Base-by-base conservation (phyloP, 2,329 filamentous ascomycete genomes). In the Raffaelea albimanens region DNA sequence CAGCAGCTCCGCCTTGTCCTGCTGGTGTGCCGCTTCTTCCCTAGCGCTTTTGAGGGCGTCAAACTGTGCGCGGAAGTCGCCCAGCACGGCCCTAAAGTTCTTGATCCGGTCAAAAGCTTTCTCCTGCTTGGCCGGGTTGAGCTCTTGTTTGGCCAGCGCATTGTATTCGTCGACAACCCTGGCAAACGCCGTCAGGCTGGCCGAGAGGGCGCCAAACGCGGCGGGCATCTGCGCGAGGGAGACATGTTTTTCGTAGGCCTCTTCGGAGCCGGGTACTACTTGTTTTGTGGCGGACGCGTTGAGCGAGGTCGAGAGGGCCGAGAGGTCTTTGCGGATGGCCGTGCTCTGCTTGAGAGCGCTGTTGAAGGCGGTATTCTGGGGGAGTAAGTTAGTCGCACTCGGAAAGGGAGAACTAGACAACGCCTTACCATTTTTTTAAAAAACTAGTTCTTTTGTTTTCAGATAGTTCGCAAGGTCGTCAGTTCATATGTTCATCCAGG, bases 151-250 rank as follows among this genome's bases (percentile, higher is more conserved):
- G 1, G 90, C 85, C 25, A 95, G 80, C 47, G 78, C 76, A 59
- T 85, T 80, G 71, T 98, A 98, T 62, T 96, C 90, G 68, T 96
- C 90, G 54, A 98, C 76, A 1, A 88, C 95, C 52, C 93, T 87
- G 42, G 85, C 80, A 64, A 98, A 89, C 50, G 89, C 81, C 0
- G 69, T 68, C 9, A 72, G 57, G 8, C 85, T 85, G 31, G 83
- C 84, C 4, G 83, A 83, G 57, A 89, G 76, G 60, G 87, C 80
- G 59, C 84, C 83, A 63, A 73, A 55, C 44, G 60, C 54, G 42
- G 67, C 67, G n/a, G 67, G 68, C 61, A 83, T 43, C 16, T 38
- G 39, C 4, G 31, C 47, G 16, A 40, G 19, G 4, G 44, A 19
- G 9, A 25, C 34, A 23, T 25, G 34, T 16, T 16, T 34, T 9